phyloP scores from a whole-genome alignment of 2,329 filamentous ascomycete genomes.

The Pseudogymnoascus pannorum region DNA sequence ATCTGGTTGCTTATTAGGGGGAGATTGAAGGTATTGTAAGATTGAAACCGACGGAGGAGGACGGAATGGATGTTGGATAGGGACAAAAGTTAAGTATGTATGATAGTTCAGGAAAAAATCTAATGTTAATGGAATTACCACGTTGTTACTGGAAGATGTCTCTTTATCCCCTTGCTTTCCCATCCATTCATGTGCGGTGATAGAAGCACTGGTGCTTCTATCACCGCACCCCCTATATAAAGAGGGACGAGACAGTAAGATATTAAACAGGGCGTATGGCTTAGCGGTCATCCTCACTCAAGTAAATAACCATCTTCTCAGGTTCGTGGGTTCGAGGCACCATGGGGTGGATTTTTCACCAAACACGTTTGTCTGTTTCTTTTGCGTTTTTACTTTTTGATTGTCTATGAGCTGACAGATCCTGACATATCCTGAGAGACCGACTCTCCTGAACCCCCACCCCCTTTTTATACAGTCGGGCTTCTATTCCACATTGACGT shows the following conservation, averaged over 20 bases:
- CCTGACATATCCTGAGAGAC: neutral
- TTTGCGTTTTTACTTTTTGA: neutral
- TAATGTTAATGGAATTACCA: neutral
- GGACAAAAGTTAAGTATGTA: neutral
- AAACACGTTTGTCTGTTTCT: neutral
- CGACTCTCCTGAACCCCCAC: neutral
- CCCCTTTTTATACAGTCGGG: too few relatives aligned
- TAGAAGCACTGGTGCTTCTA: neutral
- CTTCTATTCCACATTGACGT: too few relatives aligned
- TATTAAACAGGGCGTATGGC: neutral
- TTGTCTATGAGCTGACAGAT: neutral
- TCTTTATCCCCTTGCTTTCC: neutral
- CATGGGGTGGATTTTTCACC: conserved; percentile 3
- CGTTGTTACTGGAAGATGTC: neutral
- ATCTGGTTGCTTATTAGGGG: conserved; percentile 60
- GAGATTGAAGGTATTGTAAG: too few relatives aligned
- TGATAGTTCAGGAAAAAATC: neutral
- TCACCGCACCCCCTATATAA: neutral
- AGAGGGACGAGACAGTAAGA: neutral
- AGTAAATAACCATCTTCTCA: conserved; percentile 1
- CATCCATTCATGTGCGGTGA: neutral
- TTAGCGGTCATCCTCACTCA: neutral
- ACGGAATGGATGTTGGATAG: neutral
- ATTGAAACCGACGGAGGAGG: neutral
- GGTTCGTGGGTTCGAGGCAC: neutral